A percentile compares a stretch with the other conserved stretches of the same genome.
Evolutionary conservation across 1,284 basidiomycete species (phyloP).

Genomic region (Trichosporon faecale): DNA sequence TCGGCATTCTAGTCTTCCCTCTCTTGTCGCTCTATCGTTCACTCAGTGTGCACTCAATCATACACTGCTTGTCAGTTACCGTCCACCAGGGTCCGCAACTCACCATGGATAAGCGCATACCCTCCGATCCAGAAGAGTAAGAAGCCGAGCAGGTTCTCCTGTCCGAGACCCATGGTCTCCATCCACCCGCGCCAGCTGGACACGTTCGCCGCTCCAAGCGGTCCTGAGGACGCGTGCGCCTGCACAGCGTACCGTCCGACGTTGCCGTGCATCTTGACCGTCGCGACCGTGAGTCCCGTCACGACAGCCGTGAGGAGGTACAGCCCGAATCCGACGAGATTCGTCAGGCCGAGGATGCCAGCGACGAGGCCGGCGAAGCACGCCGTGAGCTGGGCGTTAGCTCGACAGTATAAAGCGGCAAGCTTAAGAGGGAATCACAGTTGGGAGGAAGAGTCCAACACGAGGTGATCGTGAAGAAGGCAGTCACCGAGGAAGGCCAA

Average conservation of each 20-base stretch:
- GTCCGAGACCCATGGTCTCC: slow-evolving; percentile 71
- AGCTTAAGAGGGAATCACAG: neutral
- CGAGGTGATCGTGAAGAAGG: no score
- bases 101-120: slow-evolving; percentile 56
- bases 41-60: slow-evolving; percentile 6
- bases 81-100: neutral
- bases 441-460: no score
- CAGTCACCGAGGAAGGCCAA: neutral
- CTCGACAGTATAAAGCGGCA: neutral
- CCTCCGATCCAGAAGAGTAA: slow-evolving; percentile 84
- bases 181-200: slow-evolving; percentile 46
- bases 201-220: slow-evolving; percentile 50
- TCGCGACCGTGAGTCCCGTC: slow-evolving; percentile 63
- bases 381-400: slow-evolving; percentile 58
- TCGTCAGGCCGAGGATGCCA: slow-evolving; percentile 79
- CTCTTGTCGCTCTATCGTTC: neutral
- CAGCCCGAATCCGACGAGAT: slow-evolving; percentile 72
- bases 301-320: slow-evolving; percentile 67
- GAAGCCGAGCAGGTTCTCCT: slow-evolving; percentile 81
- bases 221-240: slow-evolving; percentile 28
- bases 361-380: slow-evolving; percentile 80
- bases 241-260: slow-evolving; percentile 39
- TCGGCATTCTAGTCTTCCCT: neutral
- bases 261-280: slow-evolving; percentile 65
- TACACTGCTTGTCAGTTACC: slow-evolving; percentile 21